phyloP scores from a whole-genome alignment of 2,329 filamentous ascomycete species.

The Arthrinium phaeospermum region DNA sequence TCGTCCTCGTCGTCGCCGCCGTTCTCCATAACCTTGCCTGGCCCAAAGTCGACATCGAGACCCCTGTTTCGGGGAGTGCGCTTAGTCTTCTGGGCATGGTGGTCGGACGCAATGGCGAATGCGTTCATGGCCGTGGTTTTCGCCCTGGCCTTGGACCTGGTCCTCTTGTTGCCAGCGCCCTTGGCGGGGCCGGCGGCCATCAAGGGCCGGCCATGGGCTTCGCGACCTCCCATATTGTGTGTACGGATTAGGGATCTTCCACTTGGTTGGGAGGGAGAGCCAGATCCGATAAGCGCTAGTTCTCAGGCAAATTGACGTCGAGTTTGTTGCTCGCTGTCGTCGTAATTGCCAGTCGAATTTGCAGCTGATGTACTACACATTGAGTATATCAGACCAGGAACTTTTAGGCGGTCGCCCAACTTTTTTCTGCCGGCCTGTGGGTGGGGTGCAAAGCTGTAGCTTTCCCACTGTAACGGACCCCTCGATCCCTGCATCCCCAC shows the following conservation, averaged over 20 bases:
- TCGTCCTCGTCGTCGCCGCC: slow-evolving; percentile 61
- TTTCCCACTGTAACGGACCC: slow-evolving; percentile 7
- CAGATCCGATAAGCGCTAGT: background rate
- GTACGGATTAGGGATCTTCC: slow-evolving; percentile 23
- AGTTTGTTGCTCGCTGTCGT: background rate
- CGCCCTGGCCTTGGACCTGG: slow-evolving; percentile 56
- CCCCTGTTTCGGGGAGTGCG: slow-evolving; percentile 57
- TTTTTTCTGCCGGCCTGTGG: slow-evolving; percentile 19
- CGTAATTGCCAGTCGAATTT: background rate
- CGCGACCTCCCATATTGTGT: slow-evolving; percentile 59
- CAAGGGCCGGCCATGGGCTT: slow-evolving; percentile 62
- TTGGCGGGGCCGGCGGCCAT: slow-evolving; percentile 36
- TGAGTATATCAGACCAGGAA: slow-evolving; percentile 3
- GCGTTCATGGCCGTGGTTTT: slow-evolving; percentile 60
- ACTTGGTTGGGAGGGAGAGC: background rate
- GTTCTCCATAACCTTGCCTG: slow-evolving; percentile 49
- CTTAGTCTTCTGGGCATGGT: slow-evolving; percentile 54
- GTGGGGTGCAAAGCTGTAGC: slow-evolving; percentile 9
- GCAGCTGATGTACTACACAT: background rate
- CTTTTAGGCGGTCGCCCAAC: slow-evolving; percentile 14
- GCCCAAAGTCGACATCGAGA: slow-evolving; percentile 48
- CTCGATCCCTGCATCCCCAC: background rate
- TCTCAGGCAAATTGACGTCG: background rate
- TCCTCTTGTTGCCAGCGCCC: slow-evolving; percentile 39
- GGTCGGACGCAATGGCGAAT: slow-evolving; percentile 61